Percentiles rank a stretch among this genome's conserved stretches.
These are phyloP conservation scores for Paecilomyces niveus DNA, from an alignment of 2,329 filamentous ascomycete genomes.

Conservation along the genomic window DNA sequence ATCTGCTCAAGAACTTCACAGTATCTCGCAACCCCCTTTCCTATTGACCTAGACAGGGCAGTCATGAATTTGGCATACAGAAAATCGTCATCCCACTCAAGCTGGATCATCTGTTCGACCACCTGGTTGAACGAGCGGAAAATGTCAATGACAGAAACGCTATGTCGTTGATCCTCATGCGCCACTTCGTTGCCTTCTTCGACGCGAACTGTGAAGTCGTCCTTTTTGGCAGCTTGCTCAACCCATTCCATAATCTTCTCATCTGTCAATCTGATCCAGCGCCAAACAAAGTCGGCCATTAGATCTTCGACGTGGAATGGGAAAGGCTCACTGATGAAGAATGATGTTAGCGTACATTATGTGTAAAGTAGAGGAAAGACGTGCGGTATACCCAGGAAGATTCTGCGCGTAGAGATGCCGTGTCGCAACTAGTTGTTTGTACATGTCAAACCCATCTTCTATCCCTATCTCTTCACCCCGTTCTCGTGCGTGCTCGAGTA, in stretches of 20 bases:
- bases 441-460: slow-evolving; percentile 89
- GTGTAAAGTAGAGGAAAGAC: neutral
- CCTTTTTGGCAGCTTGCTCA: slow-evolving; percentile 83
- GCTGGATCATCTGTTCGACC: slow-evolving; percentile 73
- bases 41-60: slow-evolving; percentile 74
- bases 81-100: slow-evolving; percentile 89
- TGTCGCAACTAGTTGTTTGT: slow-evolving; percentile 79
- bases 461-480: slow-evolving; percentile 71
- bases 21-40: slow-evolving; percentile 75
- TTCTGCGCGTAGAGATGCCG: slow-evolving; percentile 71
- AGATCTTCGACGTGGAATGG: slow-evolving; percentile 81
- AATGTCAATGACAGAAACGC: slow-evolving; percentile 85
- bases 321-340: slow-evolving; percentile 52
- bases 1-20: slow-evolving; percentile 83
- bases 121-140: slow-evolving; percentile 92
- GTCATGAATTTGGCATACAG: slow-evolving; percentile 98
- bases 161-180: slow-evolving; percentile 78
- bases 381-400: slow-evolving; percentile 49
- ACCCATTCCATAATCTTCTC: slow-evolving; percentile 74
- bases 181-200: slow-evolving; percentile 57
- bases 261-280: slow-evolving; percentile 82
- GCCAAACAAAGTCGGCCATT: slow-evolving; percentile 89
- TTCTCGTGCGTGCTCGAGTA: slow-evolving; percentile 65
- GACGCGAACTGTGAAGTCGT: slow-evolving; percentile 70
- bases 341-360: neutral